phyloP scores from a whole-genome alignment of 2,329 filamentous ascomycete genomes.

The Ophiostoma piceae region DNA sequence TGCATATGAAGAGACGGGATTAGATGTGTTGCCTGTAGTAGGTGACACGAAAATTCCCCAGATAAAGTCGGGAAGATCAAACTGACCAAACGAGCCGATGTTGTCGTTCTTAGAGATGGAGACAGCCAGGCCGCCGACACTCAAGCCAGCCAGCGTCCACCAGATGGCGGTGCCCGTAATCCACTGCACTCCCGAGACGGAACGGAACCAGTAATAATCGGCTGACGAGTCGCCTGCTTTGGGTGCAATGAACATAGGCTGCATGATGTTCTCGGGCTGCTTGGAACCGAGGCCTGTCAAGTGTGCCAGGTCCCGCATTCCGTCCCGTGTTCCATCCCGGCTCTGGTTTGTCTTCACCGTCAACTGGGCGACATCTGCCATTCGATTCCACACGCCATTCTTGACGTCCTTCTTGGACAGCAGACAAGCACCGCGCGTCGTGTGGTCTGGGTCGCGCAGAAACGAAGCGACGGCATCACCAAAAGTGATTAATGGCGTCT shows the following conservation, averaged over 20 bases:
- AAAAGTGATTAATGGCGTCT: constrained; percentile 44
- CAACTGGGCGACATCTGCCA: constrained; percentile 36
- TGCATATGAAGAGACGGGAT: constrained; percentile 29
- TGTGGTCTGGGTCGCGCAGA: constrained; percentile 42
- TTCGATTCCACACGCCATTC: constrained; percentile 41
- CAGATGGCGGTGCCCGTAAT: constrained; percentile 38
- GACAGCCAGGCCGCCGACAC: constrained; percentile 39
- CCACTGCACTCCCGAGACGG: constrained; percentile 43
- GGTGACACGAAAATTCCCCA: constrained; percentile 20
- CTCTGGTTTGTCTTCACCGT: constrained; percentile 12
- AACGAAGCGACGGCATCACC: constrained; percentile 50
- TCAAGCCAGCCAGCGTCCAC: constrained; percentile 36
- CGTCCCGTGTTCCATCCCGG: not conserved
- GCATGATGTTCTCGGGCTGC: constrained; percentile 18
- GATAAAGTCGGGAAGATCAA: constrained; percentile 34
- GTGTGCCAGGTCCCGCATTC: not conserved
- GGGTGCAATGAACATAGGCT: constrained; percentile 19
- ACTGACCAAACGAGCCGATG: constrained; percentile 38
- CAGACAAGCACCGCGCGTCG: constrained; percentile 41
- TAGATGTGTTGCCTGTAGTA: constrained; percentile 20
- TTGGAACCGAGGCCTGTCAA: not conserved
- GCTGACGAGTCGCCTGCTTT: constrained; percentile 30
- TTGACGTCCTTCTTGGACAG: constrained; percentile 44
- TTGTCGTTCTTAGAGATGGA: constrained; percentile 31
- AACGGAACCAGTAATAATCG: constrained; percentile 43